Evolutionary conservation across 148 eudicot species (phyloP), one percentile per base, ranked within the genome.

Genomic region (Chenopodium album): DNA sequence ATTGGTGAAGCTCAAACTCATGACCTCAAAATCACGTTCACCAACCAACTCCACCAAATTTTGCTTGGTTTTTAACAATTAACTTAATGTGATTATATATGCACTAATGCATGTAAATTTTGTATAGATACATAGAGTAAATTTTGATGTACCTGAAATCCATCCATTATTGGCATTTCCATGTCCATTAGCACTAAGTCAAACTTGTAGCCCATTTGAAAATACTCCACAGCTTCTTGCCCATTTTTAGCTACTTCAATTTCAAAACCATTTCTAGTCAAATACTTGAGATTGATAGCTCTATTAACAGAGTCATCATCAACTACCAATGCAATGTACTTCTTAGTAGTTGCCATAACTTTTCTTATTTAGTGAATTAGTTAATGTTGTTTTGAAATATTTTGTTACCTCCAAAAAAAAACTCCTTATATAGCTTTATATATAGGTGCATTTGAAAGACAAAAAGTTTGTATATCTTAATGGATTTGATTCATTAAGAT

Each of bases 121-220:
- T 41, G 44, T 6, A 41, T 41, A 41, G 44, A 41, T 41, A 41
- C 44, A 41, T 4, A 41, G 5, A 48, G 12, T 9, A 48, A 48
- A 8, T 9, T 9, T 48, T 48, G 52, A 12, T 17, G 63, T 82
- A 82, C 84, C 80, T 71, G 68, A 31, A 82, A 29, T 62, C 84
- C 84, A 82, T 82, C 46, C 80, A 76, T 82, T 22, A 82, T 22
- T 7, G 84, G 84, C 84, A 82, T 82, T 6, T 82, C 80, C 60
- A 82, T 19, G 47, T 77, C 84, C 80, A 82, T 82, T 59, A 82
- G 9, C 3, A 82, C 46, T 1, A 82, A 29, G 77, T 82, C 80
- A 71, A 54, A 76, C 2, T 8, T 2, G 56, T 82, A 54, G 19
- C 80, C 80, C 11, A 41, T 59, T 4, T 31, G 69, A 26, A 69